Conservation (phyloP, 208 protist genomes). For the Trypanosoma scelopori region DNA sequence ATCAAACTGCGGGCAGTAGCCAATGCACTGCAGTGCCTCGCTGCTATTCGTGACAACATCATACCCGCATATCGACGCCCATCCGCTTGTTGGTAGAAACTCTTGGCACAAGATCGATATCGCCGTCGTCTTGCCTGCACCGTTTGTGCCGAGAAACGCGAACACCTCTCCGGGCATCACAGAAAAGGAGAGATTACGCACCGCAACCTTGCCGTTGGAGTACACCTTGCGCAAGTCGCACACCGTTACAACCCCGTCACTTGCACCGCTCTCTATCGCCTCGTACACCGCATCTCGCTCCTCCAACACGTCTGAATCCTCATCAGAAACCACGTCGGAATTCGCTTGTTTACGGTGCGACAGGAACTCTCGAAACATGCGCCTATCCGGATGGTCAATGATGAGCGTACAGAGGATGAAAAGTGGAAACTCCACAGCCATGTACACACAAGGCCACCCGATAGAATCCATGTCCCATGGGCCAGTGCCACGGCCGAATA, state of each 20-base stretch:
- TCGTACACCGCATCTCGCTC: constrained; percentile 21
- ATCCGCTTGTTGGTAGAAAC: constrained; percentile 56
- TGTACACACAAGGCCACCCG: constrained; percentile 62
- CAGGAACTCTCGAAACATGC: constrained; percentile 10
- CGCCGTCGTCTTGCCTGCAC: constrained; percentile 85
- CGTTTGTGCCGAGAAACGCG: constrained; percentile 87
- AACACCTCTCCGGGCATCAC: constrained; percentile 77
- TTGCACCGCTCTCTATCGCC: constrained; percentile 1
- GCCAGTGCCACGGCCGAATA: no score
- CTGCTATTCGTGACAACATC: constrained; percentile 46
- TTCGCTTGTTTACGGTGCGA: not conserved
- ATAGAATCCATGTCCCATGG: constrained; percentile 42
- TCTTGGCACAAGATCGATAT: constrained; percentile 82
- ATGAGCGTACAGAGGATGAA: constrained; percentile 64
- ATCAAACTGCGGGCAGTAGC: constrained; percentile 97
- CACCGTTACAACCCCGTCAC: constrained; percentile 48
- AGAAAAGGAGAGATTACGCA: constrained; percentile 69
- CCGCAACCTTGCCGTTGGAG: constrained; percentile 62
- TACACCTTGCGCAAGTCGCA: constrained; percentile 62
- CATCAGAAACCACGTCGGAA: constrained; percentile 22
- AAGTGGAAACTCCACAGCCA: constrained; percentile 54
- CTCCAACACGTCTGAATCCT: constrained; percentile 38
- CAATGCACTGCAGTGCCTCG: constrained; percentile 71
- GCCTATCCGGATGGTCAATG: constrained; percentile 56
- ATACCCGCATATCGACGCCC: constrained; percentile 47